Percentiles rank a stretch among this genome's conserved stretches.
Evolutionary conservation across 805 yeast genomes (phyloP).

Genomic region (Suhomyces sp.): DNA sequence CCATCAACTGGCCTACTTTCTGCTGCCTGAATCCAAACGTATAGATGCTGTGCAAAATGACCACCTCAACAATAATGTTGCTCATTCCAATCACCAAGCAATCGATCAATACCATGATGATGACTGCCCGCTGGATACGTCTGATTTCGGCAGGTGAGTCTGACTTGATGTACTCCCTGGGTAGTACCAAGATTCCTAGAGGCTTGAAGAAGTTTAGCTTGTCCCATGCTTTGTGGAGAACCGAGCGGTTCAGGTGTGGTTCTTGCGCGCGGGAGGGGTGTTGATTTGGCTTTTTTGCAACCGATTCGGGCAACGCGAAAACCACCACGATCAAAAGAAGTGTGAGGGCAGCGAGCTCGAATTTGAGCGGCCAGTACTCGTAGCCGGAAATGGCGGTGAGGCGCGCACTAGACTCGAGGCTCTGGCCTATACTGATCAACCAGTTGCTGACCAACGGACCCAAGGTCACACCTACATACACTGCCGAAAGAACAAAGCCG

Average conservation of each 20-base stretch:
- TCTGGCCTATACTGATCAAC: constrained; percentile 10
- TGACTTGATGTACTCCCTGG: constrained; percentile 27
- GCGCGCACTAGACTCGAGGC: background rate
- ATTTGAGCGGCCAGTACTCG: constrained; percentile 34
- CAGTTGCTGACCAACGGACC: constrained; percentile 63
- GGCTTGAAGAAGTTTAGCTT: constrained; percentile 39
- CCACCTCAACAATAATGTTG: constrained; percentile 38
- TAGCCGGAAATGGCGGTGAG: background rate
- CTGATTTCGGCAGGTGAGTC: background rate
- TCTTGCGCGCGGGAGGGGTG: constrained; percentile 16
- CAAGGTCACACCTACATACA: constrained; percentile 57
- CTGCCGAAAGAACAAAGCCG: constrained; percentile 57
- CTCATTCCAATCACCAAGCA: constrained; percentile 35
- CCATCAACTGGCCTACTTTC: constrained; percentile 54
- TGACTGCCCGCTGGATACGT: constrained; percentile 35
- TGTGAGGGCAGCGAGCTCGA: constrained; percentile 33
- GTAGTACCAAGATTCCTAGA: constrained; percentile 52
- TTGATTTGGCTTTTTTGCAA: constrained; percentile 45
- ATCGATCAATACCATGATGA: constrained; percentile 49
- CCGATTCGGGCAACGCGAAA: constrained; percentile 19
- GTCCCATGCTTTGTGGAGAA: background rate
- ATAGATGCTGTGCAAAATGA: constrained; percentile 53
- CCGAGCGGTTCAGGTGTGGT: background rate
- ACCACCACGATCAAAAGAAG: constrained; percentile 24
- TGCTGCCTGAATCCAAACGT: constrained; percentile 53